Conservation (phyloP, 164 flowering plant genomes). For the Liriodendron chinense region DNA sequence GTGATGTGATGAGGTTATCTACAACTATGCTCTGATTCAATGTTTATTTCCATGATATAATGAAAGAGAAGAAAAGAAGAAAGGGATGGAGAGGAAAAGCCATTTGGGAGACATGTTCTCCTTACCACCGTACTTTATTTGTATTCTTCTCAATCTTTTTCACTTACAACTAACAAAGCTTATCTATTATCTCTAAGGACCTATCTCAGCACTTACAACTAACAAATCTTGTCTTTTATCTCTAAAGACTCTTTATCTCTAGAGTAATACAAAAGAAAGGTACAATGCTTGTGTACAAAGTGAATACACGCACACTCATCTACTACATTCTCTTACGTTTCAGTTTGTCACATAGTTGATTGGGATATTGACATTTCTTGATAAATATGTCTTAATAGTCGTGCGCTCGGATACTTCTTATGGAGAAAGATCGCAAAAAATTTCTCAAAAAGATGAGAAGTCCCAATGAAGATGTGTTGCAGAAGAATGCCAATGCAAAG, state of each 20-base stretch:
- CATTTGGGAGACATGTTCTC: no score
- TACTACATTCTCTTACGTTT: not conserved
- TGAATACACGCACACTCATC: not conserved
- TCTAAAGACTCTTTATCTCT: no score
- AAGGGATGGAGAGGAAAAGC: no score
- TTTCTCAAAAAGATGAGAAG: conserved; percentile 70
- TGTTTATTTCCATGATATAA: no score
- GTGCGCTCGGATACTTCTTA: conserved; percentile 74
- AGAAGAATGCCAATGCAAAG: conserved; percentile 55
- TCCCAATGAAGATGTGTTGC: conserved; percentile 52
- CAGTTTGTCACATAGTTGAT: not conserved
- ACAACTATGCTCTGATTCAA: no score
- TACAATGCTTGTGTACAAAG: not conserved
- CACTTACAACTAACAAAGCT: not conserved
- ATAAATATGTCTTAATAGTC: conserved; percentile 35
- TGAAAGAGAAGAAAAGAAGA: no score
- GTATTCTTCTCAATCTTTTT: no score
- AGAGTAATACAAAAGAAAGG: not conserved
- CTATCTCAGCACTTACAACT: not conserved
- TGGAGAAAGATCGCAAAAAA: conserved; percentile 44
- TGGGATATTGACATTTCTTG: not conserved
- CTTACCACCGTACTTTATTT: no score
- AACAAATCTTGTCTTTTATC: not conserved
- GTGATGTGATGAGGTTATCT: no score
- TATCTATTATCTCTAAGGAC: no score